phyloP scores from a whole-genome alignment of 345 rosid genomes.

The Citropsis articulata region DNA sequence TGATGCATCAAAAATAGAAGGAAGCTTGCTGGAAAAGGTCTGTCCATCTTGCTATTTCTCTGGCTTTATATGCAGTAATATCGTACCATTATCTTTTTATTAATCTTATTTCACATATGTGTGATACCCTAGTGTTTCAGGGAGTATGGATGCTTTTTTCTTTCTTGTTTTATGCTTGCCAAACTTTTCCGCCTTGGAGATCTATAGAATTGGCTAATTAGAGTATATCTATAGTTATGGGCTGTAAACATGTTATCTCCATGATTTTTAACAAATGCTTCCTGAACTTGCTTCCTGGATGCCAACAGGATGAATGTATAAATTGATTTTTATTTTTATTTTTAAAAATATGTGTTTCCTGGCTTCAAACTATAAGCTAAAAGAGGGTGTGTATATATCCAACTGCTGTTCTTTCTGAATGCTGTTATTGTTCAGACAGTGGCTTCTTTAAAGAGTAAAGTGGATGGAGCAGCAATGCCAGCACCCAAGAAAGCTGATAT shows the following conservation, averaged over 20 bases:
- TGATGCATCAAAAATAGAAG: constrained; percentile 62
- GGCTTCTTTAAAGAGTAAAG: constrained; percentile 68
- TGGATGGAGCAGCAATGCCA: constrained; percentile 74
- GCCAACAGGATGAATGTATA: background rate
- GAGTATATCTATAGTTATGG: background rate
- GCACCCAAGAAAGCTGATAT: constrained; percentile 87
- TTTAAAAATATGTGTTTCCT: background rate
- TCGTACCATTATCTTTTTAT: no score
- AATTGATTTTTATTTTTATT: background rate
- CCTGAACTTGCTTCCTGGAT: background rate
- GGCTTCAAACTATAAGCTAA: background rate
- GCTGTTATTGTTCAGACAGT: constrained; percentile 52
- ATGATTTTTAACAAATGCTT: background rate
- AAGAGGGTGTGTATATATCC: background rate
- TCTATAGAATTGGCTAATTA: no score
- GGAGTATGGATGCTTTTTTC: no score
- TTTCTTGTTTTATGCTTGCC: no score
- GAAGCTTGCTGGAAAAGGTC: constrained; percentile 83
- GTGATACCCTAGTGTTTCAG: no score
- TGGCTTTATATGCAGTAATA: no score
- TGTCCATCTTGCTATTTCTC: background rate
- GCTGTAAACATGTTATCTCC: background rate
- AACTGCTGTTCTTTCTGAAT: constrained; percentile 7
- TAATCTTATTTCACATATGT: no score
- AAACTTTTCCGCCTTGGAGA: no score